phyloP scores from a whole-genome alignment of 495 filamentous ascomycete species.

The Talaromyces trachyspermus region DNA sequence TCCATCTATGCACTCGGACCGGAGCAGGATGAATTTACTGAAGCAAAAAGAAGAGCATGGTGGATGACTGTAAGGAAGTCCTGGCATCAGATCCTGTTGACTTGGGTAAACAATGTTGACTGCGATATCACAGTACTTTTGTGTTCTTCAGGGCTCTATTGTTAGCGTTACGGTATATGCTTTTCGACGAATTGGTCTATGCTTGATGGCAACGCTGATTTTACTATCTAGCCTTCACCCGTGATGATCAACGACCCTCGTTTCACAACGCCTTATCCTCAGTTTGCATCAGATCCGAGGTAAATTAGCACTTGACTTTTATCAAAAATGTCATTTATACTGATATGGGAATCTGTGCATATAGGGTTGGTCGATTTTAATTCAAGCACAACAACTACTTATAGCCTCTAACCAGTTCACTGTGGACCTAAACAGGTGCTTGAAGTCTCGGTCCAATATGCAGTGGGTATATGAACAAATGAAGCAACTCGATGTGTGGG shows the following conservation, averaged over 20 bases:
- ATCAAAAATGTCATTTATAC: no score
- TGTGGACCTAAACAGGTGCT: slow-evolving; percentile 41
- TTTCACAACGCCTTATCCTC: slow-evolving; percentile 49
- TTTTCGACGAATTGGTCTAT: slow-evolving; percentile 13
- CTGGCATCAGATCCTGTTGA: background rate
- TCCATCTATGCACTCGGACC: slow-evolving; percentile 37
- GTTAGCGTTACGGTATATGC: slow-evolving; percentile 47
- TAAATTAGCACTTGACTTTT: slow-evolving; percentile 24
- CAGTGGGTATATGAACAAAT: slow-evolving; percentile 46
- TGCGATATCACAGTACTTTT: slow-evolving; percentile 39
- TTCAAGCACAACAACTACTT: slow-evolving; percentile 51
- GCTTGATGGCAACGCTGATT: background rate
- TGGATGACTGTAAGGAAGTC: slow-evolving; percentile 51
- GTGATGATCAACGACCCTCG: slow-evolving; percentile 50
- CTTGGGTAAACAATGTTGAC: background rate
- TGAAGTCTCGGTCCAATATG: slow-evolving; percentile 29
- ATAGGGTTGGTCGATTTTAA: slow-evolving; percentile 47
- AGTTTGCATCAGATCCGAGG: slow-evolving; percentile 46
- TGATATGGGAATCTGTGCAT: no score
- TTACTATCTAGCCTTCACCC: slow-evolving; percentile 33
- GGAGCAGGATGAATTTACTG: slow-evolving; percentile 43
- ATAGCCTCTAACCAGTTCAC: slow-evolving; percentile 50
- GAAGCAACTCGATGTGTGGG: slow-evolving; percentile 46
- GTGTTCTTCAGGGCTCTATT: slow-evolving; percentile 52
- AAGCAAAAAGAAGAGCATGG: slow-evolving; percentile 51